Evolutionary conservation across 257 asterid genomes (phyloP).

Genomic region (Ajuga chamaepitys): DNA sequence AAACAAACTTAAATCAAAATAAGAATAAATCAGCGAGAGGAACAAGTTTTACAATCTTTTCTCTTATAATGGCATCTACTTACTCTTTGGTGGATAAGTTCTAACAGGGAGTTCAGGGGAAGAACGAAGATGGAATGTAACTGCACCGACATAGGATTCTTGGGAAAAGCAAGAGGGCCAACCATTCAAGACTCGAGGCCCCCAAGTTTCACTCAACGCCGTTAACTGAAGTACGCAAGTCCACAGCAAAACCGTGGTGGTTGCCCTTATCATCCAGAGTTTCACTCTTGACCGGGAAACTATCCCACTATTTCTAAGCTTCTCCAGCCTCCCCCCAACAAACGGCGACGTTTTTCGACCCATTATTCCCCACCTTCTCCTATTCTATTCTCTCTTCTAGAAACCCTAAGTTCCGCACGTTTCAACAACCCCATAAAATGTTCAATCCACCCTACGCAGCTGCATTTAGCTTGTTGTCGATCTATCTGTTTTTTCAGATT

Average conservation of each 20-base stretch:
- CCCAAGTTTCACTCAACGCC: constrained; percentile 67
- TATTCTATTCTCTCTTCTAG: constrained; percentile 13
- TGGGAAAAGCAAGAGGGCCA: constrained; percentile 76
- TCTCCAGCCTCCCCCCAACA: constrained; percentile 47
- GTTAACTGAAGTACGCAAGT: constrained; percentile 75
- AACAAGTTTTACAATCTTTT: background rate
- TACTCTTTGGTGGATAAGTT: constrained; percentile 66
- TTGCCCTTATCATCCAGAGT: constrained; percentile 75
- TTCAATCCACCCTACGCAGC: background rate
- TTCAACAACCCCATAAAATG: constrained; percentile 28
- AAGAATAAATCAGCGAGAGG: background rate
- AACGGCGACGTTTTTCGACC: constrained; percentile 44
- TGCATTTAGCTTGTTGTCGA: background rate
- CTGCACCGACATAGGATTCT: constrained; percentile 28
- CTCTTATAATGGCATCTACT: constrained; percentile 15
- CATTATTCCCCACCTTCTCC: constrained; percentile 43
- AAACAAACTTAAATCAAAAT: too few species aligned
- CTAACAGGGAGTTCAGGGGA: constrained; percentile 29
- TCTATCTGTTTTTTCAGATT: background rate
- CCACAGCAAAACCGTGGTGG: constrained; percentile 58
- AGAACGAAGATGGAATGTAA: constrained; percentile 39
- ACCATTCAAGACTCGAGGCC: constrained; percentile 61
- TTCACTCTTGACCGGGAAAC: constrained; percentile 59
- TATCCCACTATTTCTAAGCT: constrained; percentile 38
- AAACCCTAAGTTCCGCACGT: constrained; percentile 48